Evolutionary conservation across 495 filamentous ascomycete genomes (phyloP), one percentile per base, ranked within the genome.

Genomic region (Tetracladium setigerum): DNA sequence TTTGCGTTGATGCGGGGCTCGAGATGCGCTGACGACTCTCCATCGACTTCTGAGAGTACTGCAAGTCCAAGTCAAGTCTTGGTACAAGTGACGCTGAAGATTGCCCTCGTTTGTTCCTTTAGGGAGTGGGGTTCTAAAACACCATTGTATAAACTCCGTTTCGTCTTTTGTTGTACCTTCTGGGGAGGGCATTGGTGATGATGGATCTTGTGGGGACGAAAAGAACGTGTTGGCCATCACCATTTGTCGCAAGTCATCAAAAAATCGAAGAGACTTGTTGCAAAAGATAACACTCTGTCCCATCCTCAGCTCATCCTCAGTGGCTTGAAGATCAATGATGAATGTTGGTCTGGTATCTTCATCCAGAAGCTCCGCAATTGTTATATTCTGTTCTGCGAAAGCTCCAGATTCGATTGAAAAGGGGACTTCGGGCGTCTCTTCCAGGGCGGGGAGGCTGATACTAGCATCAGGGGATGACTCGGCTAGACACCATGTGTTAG

Each of bases 291-390:
- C 42, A 12, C 27, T 39, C 18, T 48, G 30, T 11, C 43, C 39
- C 10, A 44, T 33, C 2, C 27, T 38, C 15, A 19, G 14, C n/a
- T 37, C 30, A 11, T 36, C 30, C 24, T 45, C 40, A 1, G 36
- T 32, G 13, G 35, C 24, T 15, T 47, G 32, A 5, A 83, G 62
- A 46, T 87, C 83, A 17, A 86, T 59, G 46, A 86, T 69, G 54
- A 87, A 85, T 4, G 79, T 82, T 18, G 80, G 81, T 15, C 82
- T 64, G 32, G 76, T 71, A 49, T 86, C 82, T 40, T 78, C 73
- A 38, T 87, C 83, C 38, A 86, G 61, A 30, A 86, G 61, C 61
- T 86, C 83, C 13, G 73, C 55, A 4, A 83, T 63, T 12, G 77
- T 78, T 43, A 86, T 67, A 30, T 72, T 68, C 27, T 67, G 2